Base-by-base conservation (phyloP, 1,284 basidiomycete species). In the Rhodotorula mucilaginosa region DNA sequence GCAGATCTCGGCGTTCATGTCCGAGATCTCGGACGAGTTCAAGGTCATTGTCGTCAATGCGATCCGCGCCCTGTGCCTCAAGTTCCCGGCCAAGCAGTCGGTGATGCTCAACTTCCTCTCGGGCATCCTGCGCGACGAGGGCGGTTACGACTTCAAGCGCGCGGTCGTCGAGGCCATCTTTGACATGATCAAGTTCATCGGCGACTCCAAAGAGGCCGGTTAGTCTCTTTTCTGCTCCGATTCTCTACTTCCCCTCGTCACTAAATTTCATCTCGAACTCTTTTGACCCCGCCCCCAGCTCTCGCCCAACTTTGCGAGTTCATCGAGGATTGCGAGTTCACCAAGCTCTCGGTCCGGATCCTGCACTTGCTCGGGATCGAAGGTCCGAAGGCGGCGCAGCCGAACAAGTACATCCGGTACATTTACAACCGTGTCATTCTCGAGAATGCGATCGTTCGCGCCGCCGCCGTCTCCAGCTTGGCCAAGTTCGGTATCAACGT, bases 301-400 rank as follows among this genome's bases (percentile, higher is more conserved):
- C 87, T 99, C 58, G 94, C 94, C 18, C 93, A 99, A 80, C 87
- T 99, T n/a, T 99, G 97, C 85, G 97, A 99, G 82, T 99, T 99
- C 82, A 99, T 99, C 81, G 97, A 99, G 83, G 97, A 99, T 81
- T 99, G 97, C 86, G 97, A 99, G 82, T 99, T 99, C 81, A 98
- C 96, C 57, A 99, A 99, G 83, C 88, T 99, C 61, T 97, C 93
- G 44, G 97, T 99, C 71, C 90, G 97, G 63, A 93, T 99, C 78
- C 86, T 99, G 51, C 92, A 99, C 81, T 83, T 99, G 52, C 88
- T 99, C 60, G 97, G 97, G 61, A 87, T 94, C 67, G 97, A 99
- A 82, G 97, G 97, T 16, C 97, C 97, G 61, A 93, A 93, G 81
- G 91, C 94, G 64, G 88, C 90, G 29, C 91, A 97, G 81, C 97